Conservation (phyloP, 2,329 filamentous ascomycete species). For the Aquanectria penicillioides region DNA sequence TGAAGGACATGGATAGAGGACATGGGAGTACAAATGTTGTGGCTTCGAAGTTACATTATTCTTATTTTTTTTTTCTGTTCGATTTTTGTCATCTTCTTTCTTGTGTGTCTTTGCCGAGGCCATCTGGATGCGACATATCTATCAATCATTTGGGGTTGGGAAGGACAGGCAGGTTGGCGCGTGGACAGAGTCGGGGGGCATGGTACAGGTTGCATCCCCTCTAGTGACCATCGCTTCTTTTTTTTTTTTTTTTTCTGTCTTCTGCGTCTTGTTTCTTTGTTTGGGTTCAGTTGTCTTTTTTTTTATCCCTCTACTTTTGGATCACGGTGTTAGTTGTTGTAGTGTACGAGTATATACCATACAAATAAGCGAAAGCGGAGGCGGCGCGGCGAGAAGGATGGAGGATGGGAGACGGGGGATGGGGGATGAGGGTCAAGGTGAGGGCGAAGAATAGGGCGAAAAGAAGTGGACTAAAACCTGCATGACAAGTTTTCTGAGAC, state of each 20-base stretch:
- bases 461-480: slow-evolving; percentile 1
- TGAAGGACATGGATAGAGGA: slow-evolving; percentile 41
- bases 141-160: not conserved
- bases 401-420: not conserved
- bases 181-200: slow-evolving; percentile 2
- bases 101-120: slow-evolving; percentile 7
- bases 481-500: not conserved
- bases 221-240: not conserved
- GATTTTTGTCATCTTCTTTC: slow-evolving; percentile 15
- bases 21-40: slow-evolving; percentile 38
- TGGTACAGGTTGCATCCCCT: not conserved
- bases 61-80: not conserved
- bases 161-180: slow-evolving; percentile 5
- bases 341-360: slow-evolving; percentile 30
- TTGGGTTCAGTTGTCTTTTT: no score
- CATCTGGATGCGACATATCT: slow-evolving; percentile 13
- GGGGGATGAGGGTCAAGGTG: not conserved
- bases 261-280: not conserved
- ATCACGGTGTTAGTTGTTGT: slow-evolving; percentile 13
- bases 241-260: not conserved
- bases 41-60: slow-evolving; percentile 19
- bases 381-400: not conserved
- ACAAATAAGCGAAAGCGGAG: slow-evolving; percentile 10
- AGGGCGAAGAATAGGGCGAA: not conserved
- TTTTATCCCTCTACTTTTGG: not conserved